phyloP scores from a whole-genome alignment of 805 yeast genomes.

The Cyberlindnera nakhonratchasimensis region DNA sequence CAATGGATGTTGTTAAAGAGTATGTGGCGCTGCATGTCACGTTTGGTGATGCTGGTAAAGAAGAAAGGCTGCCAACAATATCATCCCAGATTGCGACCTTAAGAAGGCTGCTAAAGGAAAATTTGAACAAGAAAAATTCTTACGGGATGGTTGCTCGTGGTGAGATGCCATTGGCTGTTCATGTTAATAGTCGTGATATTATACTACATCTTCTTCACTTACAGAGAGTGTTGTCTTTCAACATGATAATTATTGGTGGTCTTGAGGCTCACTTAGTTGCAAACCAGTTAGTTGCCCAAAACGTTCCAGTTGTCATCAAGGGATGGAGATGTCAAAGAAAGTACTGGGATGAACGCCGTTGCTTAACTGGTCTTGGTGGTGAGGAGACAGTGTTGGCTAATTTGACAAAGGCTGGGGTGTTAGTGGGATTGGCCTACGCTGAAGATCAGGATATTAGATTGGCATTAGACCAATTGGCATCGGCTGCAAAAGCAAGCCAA shows the following conservation, averaged over 20 bases:
- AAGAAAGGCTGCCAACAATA: conserved; percentile 4
- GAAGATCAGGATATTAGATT: conserved; percentile 9
- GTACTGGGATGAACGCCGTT: conserved; percentile 12
- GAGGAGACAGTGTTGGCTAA: conserved; percentile 7
- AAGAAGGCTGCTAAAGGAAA: conserved; percentile 1
- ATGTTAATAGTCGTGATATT: conserved; percentile 8
- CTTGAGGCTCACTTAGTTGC: conserved; percentile 9
- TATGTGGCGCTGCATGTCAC: conserved; percentile 8
- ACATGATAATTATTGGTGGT: conserved; percentile 7
- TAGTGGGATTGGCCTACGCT: conserved; percentile 7
- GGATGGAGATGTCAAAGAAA: conserved; percentile 11
- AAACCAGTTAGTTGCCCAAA: neutral
- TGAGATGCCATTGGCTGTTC: conserved; percentile 8
- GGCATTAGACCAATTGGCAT: conserved; percentile 7
- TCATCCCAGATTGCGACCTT: conserved; percentile 6
- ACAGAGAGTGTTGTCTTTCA: conserved; percentile 3
- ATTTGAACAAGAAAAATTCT: conserved; percentile 2
- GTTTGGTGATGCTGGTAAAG: conserved; percentile 9
- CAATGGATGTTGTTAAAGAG: conserved; percentile 1
- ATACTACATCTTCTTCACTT: conserved; percentile 1
- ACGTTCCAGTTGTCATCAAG: conserved; percentile 8
- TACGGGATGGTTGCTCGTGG: conserved; percentile 8
- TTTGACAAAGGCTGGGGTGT: conserved; percentile 5
- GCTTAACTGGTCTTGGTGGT: conserved; percentile 11
- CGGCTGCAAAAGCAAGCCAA: conserved; percentile 3